Evolutionary conservation across 805 yeast genomes (phyloP), one percentile per base, ranked within the genome.

Genomic region (Candida dajiaensis): DNA sequence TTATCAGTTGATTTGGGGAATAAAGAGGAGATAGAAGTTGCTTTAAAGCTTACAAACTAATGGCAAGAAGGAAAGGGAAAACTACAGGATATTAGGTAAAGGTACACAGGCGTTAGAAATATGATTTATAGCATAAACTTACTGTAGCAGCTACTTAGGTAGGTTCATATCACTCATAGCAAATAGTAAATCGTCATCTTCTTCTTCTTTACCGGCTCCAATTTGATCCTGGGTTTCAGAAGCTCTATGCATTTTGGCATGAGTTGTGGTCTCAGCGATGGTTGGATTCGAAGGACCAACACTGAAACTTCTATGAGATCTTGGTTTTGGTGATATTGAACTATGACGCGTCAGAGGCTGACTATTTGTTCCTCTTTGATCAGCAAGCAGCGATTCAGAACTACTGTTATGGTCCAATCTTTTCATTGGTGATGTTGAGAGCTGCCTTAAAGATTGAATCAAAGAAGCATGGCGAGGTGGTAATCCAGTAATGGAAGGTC

Each of bases 121-220:
- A 25, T 25, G 6, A 25, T 7, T n/a, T n/a, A n/a, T n/a, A n/a
- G n/a, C n/a, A n/a, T 29, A 8, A 9, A 33, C 11, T 16, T 8
- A 16, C n/a, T n/a, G 20, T 16, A 29, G 36, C 11, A 33, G 36
- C 36, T 33, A 50, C 31, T 55, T 57, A n/a, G 61, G 52, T 25
- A 75, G 58, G 56, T 76, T 78, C 87, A 83, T 82, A 56, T 83
- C 89, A 59, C 88, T 83, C 89, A 81, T 82, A 20, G 85, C 76
- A 61, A 82, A 81, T 41, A 82, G 64, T 47, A 83, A 65, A 43
- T 82, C 87, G 50, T 81, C 88, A 46, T 82, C 87, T 6, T 66
- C 62, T 0, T 52, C 57, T 12, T 57, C 63, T 12, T 57, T 62
- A 23, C 64, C 67, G 40, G 36, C 16, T 33, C 20, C 36, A 8